Conservation (phyloP, 73 alveolate genomes). For the Paramecium pentaurelia region DNA sequence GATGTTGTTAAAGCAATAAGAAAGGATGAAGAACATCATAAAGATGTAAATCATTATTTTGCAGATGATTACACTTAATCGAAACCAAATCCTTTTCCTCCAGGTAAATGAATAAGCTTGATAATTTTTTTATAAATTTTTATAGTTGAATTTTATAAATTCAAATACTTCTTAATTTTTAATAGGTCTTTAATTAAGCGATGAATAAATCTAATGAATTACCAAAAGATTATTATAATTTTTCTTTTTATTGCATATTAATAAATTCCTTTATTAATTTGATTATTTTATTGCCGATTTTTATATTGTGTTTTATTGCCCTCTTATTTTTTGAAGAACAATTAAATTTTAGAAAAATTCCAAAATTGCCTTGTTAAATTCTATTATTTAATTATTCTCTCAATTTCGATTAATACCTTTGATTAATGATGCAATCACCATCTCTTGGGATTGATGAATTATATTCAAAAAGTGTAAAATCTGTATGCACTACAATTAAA, state of each 20-base stretch:
- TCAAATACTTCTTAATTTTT: background rate
- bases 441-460: background rate
- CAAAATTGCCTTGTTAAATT: background rate
- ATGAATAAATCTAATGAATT: background rate
- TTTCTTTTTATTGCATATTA: background rate
- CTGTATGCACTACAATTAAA: background rate
- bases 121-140: background rate
- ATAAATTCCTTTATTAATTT: background rate
- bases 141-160: too few species aligned
- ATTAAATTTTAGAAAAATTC: background rate
- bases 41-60: constrained; percentile 55
- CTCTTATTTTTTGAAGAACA: background rate
- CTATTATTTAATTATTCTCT: background rate
- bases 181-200: too few species aligned
- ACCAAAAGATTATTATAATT: background rate
- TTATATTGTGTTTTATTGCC: background rate
- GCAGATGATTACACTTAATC: constrained; percentile 22
- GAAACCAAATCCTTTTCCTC: background rate
- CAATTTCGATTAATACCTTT: background rate
- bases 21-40: constrained; percentile 59
- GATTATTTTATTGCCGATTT: background rate
- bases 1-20: constrained; percentile 63
- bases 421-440: background rate
- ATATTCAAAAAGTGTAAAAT: background rate
- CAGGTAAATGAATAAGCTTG: background rate